Evolutionary conservation across 2,329 filamentous ascomycete genomes (phyloP).

Genomic region (Fusarium pseudograminearum): DNA sequence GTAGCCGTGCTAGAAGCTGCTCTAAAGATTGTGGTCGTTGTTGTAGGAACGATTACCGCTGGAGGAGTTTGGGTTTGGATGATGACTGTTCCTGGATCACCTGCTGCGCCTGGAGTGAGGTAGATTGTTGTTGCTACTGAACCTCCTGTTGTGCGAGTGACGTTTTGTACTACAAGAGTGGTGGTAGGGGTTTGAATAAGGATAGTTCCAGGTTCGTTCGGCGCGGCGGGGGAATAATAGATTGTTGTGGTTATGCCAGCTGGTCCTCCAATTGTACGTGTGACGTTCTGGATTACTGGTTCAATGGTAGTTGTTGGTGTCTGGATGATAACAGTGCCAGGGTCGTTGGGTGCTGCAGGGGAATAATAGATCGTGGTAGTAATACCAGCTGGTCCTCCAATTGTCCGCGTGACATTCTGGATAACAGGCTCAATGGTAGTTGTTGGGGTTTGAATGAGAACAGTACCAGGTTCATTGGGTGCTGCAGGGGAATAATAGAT

Average conservation of each 20-base stretch:
- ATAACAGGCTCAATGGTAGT: neutral
- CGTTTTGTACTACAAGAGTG: neutral
- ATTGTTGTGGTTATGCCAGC: neutral
- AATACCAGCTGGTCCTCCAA: neutral
- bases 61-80: slow-evolving; percentile 9
- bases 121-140: slow-evolving; percentile 1
- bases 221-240: neutral
- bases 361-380: neutral
- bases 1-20: slow-evolving; percentile 10
- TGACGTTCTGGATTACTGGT: slow-evolving; percentile 3
- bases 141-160: slow-evolving; percentile 4
- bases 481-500: neutral
- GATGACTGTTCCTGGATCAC: slow-evolving; percentile 14
- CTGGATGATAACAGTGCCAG: slow-evolving; percentile 27
- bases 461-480: neutral
- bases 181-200: slow-evolving; percentile 20
- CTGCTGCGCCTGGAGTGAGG: neutral
- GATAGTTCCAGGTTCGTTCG: neutral
- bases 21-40: slow-evolving; percentile 15
- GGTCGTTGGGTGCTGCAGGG: neutral
- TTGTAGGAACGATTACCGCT: neutral
- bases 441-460: slow-evolving; percentile 21
- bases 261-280: neutral
- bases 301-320: neutral
- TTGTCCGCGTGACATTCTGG: slow-evolving; percentile 1